A percentile compares a stretch with the other conserved stretches of the same genome.
Conservation (phyloP, 1,139 yeast species). For the Lodderomyces beijingensis region DNA sequence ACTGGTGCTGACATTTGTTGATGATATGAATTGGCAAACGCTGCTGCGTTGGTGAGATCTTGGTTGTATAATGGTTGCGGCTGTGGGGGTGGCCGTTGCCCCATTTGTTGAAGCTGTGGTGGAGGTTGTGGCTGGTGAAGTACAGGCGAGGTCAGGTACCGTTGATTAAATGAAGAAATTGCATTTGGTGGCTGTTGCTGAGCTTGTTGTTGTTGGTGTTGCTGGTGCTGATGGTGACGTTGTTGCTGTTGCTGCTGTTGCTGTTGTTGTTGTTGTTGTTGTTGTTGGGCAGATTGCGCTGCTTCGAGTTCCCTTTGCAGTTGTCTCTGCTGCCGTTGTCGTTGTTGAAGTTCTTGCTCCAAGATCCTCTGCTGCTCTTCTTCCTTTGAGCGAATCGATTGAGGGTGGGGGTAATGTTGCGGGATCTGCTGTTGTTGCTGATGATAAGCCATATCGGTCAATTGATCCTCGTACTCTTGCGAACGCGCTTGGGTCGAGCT, state of each 20-base stretch:
- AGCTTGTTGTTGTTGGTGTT: not conserved
- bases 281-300: slow-evolving; percentile 2
- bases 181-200: not conserved
- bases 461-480: slow-evolving; percentile 6
- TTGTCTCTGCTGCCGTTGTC: slow-evolving; percentile 1
- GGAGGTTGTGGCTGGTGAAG: slow-evolving; percentile 1
- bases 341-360: slow-evolving; percentile 3
- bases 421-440: slow-evolving; percentile 2
- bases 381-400: not conserved
- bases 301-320: not conserved
- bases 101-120: not conserved
- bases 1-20: too few species aligned
- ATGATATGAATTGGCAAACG: too few species aligned
- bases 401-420: not conserved
- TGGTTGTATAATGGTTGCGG: too few species aligned
- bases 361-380: not conserved
- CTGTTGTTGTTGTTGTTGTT: slow-evolving; percentile 2
- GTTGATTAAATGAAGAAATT: not conserved
- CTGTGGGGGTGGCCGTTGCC: not conserved
- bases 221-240: not conserved
- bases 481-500: slow-evolving; percentile 5
- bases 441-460: slow-evolving; percentile 1
- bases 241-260: slow-evolving; percentile 1
- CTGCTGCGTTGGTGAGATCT: too few species aligned
- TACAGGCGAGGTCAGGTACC: not conserved